These are phyloP conservation scores for Colletotrichum tanaceti DNA, from an alignment of 2,329 filamentous ascomycete genomes.

Conservation along the genomic window DNA sequence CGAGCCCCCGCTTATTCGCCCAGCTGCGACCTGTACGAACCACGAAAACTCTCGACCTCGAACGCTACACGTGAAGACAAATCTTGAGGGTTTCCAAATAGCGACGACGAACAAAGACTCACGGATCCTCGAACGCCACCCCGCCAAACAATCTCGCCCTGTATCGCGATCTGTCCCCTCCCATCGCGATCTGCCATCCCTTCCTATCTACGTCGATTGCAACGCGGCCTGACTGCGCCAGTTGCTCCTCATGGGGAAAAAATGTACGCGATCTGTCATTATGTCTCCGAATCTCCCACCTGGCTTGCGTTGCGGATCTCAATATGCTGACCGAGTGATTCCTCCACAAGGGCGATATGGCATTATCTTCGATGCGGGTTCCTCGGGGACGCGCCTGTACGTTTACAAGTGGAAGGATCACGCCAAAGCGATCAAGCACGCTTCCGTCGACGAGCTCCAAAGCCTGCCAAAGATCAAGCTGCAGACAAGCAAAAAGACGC, in stretches of 20 bases:
- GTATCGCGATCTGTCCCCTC: not conserved
- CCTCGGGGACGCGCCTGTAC: slow-evolving; percentile 94
- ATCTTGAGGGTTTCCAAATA: not conserved
- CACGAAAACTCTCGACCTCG: slow-evolving; percentile 7
- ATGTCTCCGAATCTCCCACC: not conserved
- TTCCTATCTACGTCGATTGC: slow-evolving; percentile 1
- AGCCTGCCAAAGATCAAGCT: slow-evolving; percentile 84
- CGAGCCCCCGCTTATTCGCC: not conserved
- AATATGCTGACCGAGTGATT: slow-evolving; percentile 13
- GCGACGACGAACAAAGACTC: not conserved
- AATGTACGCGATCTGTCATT: slow-evolving; percentile 46
- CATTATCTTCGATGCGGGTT: slow-evolving; percentile 96
- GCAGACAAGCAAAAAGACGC: slow-evolving; percentile 91
- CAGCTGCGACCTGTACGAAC: slow-evolving; percentile 8
- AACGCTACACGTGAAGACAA: not conserved
- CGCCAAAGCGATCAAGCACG: slow-evolving; percentile 64
- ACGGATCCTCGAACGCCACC: not conserved
- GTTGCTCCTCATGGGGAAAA: slow-evolving; percentile 50
- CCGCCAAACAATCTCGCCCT: not conserved
- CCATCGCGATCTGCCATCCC: not conserved
- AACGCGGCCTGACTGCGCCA: slow-evolving; percentile 25
- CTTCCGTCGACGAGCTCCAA: slow-evolving; percentile 68
- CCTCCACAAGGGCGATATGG: slow-evolving; percentile 76
- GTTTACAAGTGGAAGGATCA: slow-evolving; percentile 94
- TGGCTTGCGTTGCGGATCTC: not conserved